These are phyloP conservation scores for Aureobasidium vineae DNA, from an alignment of 2,329 filamentous ascomycete species.

Conservation along the genomic window DNA sequence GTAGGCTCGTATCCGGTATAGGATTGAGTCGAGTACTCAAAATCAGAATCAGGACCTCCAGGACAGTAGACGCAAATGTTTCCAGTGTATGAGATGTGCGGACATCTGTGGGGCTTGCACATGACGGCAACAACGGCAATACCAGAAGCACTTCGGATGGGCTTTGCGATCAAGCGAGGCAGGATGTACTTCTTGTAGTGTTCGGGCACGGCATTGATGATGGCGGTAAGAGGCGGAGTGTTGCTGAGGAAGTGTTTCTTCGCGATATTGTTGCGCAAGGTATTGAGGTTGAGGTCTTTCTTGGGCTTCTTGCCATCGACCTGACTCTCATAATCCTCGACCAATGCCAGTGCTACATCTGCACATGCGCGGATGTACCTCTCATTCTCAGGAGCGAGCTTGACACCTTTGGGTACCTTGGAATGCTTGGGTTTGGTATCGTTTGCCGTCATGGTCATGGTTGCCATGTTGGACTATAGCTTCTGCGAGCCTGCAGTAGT, in stretches of 20 bases:
- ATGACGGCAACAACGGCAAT: constrained; percentile 99
- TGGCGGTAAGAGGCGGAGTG: constrained; percentile 89
- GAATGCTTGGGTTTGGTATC: constrained; percentile 48
- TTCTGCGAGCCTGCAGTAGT: constrained; percentile 4
- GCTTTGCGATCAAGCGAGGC: constrained; percentile 94
- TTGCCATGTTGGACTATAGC: constrained; percentile 53
- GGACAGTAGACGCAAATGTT: constrained; percentile 99
- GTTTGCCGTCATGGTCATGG: constrained; percentile 61
- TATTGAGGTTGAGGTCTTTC: constrained; percentile 91
- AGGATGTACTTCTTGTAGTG: constrained; percentile 99
- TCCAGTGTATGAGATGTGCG: constrained; percentile 96
- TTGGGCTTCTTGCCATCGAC: constrained; percentile 69
- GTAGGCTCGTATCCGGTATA: constrained; percentile 99
- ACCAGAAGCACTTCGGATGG: constrained; percentile 90
- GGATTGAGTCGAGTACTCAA: constrained; percentile 98
- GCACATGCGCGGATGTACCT: constrained; percentile 91
- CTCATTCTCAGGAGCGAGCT: constrained; percentile 88
- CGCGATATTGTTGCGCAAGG: constrained; percentile 77
- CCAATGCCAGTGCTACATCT: constrained; percentile 89
- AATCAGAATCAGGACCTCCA: constrained; percentile 95
- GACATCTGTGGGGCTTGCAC: constrained; percentile 98
- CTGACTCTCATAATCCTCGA: constrained; percentile 86
- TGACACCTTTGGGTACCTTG: constrained; percentile 65
- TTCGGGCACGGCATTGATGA: constrained; percentile 97
- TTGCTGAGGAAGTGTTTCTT: constrained; percentile 89